Evolutionary conservation across 441 rosid species (phyloP).

Genomic region (Dalechampia spathulata): DNA sequence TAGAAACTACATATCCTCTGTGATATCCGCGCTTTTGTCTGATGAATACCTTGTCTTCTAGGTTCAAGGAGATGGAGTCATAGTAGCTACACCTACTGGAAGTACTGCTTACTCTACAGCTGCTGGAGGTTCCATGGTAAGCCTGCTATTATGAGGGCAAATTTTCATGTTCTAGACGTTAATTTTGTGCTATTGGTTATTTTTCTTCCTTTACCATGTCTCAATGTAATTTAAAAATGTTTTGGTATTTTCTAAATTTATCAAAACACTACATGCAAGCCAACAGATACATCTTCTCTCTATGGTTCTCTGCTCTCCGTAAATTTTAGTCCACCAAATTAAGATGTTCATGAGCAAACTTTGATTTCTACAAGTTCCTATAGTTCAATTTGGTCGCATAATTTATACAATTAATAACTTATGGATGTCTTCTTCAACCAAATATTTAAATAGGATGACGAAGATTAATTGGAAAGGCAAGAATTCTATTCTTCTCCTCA

Average conservation of each 20-base stretch:
- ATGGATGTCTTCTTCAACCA: too few relatives aligned
- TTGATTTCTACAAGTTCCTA: too few relatives aligned
- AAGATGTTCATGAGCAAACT: too few relatives aligned
- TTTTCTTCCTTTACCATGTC: neutral
- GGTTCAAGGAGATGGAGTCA: conserved; percentile 99
- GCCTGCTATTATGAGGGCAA: conserved; percentile 6
- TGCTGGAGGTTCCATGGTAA: conserved; percentile 99
- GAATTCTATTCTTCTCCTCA: neutral
- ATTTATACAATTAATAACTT: too few relatives aligned
- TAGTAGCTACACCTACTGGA: conserved; percentile 97
- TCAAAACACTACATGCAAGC: too few relatives aligned
- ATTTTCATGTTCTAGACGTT: too few relatives aligned
- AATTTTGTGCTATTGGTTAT: neutral
- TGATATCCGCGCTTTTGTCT: conserved; percentile 3
- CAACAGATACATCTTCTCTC: too few relatives aligned
- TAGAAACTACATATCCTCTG: neutral
- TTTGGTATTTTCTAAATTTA: neutral
- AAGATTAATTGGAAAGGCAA: neutral
- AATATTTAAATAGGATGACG: too few relatives aligned
- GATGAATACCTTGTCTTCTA: conserved; percentile 21
- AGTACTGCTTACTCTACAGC: conserved; percentile 98
- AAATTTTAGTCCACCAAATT: too few relatives aligned
- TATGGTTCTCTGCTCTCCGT: too few relatives aligned
- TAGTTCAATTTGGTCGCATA: too few relatives aligned
- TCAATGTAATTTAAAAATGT: neutral